Evolutionary conservation across 257 asterid species (phyloP), one percentile per base, ranked within the genome.

Genomic region (Linderniella brevidens): DNA sequence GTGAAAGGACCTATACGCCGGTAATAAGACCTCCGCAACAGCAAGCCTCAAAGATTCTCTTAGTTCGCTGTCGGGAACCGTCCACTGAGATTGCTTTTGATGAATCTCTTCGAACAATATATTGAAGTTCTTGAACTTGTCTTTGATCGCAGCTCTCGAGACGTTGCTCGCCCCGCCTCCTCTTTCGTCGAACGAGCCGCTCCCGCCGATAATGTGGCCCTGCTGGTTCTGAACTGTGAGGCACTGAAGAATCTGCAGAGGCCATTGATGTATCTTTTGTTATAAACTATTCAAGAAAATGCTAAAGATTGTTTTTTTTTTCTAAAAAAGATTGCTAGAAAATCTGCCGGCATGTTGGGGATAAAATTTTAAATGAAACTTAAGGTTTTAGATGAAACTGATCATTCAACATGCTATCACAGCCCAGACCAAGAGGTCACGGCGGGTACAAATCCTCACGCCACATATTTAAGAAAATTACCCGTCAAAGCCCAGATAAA

Each of bases 61-160:
- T 49, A 90, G 69, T 48, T 90, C 99, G 45, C 94, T 90, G 62
- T 90, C 99, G 7, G 99, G 96, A 40, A 90, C 94, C 0, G 94
- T 90, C 99, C 99, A 90, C 53, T 85, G 96, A 37, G 99, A 90
- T 43, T 90, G 99, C 65, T 87, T 73, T 64, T 90, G 94, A 71
- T 85, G 99, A 52, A 90, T 76, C 74, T 90, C 99, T 68, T 90
- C 99, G 52, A 90, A 90, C 18, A 77, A 67, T 35, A 64, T 17
- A 65, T 90, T 90, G 76, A 90, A 90, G 13, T 67, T 81, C 60
- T 85, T 90, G 64, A 65, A 90, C 63, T 86, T 76, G 58, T 90
- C 99, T 64, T 90, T 90, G 62, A 90, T 86, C 58, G 46, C 63
- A 36, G 85, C 73, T 63, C 99, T 72, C 9, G 99, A 85, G 29